A percentile compares a stretch with the other conserved stretches of the same genome.
Evolutionary conservation across 2,329 filamentous ascomycete genomes (phyloP).

Genomic region (Neodidymelliopsis sp.): DNA sequence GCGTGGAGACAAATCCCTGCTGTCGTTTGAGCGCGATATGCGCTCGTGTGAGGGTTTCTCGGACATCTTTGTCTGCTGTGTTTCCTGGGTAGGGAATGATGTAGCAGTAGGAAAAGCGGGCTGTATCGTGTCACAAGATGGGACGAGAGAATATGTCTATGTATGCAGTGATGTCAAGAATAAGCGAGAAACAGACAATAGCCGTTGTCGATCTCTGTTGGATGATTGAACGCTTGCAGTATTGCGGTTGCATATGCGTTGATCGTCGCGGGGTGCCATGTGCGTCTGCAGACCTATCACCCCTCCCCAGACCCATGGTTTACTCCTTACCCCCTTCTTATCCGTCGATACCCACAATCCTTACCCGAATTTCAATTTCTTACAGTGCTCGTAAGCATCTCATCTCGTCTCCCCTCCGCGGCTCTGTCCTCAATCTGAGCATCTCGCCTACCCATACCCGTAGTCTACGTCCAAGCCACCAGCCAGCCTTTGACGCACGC

Average conservation of each 20-base stretch:
- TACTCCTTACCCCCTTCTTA: not conserved
- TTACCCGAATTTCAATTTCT: no score
- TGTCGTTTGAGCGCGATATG: constrained; percentile 12
- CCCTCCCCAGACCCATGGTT: not conserved
- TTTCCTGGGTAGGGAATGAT: no score
- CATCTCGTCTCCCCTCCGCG: not conserved
- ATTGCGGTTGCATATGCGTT: not conserved
- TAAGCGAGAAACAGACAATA: constrained; percentile 8
- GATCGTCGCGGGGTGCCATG: constrained; percentile 5
- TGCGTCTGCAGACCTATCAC: not conserved
- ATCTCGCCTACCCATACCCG: constrained; percentile 1
- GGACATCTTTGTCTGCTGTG: constrained; percentile 7
- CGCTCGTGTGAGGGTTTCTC: constrained; percentile 15
- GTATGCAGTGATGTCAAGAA: constrained; percentile 5
- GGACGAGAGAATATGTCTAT: constrained; percentile 1
- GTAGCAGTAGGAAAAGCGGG: not conserved
- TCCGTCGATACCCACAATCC: constrained; percentile 4
- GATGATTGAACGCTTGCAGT: not conserved
- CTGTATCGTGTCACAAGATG: not conserved
- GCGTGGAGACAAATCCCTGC: no score
- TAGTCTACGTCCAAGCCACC: constrained; percentile 6
- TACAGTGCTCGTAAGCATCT: not conserved
- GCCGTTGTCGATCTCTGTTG: constrained; percentile 11
- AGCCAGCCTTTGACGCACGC: constrained; percentile 15
- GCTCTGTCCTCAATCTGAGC: not conserved